These are phyloP conservation scores for Pichia ethanolica DNA, from an alignment of 805 yeast species.

Conservation along the genomic window DNA sequence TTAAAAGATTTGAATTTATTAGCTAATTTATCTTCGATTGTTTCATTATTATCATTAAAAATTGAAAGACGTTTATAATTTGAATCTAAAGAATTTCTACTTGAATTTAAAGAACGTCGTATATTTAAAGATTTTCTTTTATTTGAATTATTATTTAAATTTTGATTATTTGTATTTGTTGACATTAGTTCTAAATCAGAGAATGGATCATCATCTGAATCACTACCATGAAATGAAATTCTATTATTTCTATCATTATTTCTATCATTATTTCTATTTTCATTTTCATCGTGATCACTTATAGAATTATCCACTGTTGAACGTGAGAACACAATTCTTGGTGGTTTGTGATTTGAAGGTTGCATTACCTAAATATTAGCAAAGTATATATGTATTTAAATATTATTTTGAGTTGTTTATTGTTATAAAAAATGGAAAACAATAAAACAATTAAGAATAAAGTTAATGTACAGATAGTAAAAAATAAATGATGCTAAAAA, in stretches of 20 bases:
- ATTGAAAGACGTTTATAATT: slow-evolving; percentile 1
- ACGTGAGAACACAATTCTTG: not conserved
- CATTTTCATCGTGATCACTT: no score
- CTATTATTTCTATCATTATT: no score
- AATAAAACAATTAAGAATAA: no score
- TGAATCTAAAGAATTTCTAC: not conserved
- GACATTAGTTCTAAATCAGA: not conserved
- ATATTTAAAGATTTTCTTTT: not conserved
- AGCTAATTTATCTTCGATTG: not conserved
- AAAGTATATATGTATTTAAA: not conserved
- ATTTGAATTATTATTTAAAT: not conserved
- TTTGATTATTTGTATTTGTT: not conserved
- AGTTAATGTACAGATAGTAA: no score
- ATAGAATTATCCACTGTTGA: no score
- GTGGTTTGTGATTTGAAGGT: not conserved
- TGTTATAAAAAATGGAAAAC: no score
- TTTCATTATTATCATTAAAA: not conserved
- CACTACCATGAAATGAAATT: no score
- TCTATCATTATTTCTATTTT: no score
- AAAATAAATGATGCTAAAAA: no score
- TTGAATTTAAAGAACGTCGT: not conserved
- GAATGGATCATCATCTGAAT: not conserved
- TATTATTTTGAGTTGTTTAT: no score
- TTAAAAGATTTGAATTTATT: not conserved
- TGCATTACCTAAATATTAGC: not conserved